Conservation (phyloP, 164 flowering plant species). For the Vitis amurensis region DNA sequence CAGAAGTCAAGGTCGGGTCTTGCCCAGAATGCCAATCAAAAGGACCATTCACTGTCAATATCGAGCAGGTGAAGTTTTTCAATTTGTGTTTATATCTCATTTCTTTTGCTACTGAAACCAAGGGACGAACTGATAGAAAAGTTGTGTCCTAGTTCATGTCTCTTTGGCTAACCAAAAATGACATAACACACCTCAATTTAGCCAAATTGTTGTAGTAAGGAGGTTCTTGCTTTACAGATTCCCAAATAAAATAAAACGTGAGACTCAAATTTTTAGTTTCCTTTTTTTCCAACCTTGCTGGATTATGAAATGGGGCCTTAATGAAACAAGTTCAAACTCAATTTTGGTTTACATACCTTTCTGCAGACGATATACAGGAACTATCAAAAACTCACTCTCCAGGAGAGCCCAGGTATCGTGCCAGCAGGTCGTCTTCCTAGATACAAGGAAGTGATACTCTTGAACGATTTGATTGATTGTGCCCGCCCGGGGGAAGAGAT, state of each 20-base stretch:
- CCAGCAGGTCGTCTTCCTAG: slow-evolving; percentile 98
- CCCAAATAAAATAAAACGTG: slow-evolving; percentile 11
- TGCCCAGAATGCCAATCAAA: slow-evolving; percentile 99
- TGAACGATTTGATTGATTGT: slow-evolving; percentile 96
- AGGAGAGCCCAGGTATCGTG: slow-evolving; percentile 95
- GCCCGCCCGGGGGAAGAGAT: slow-evolving; percentile 99
- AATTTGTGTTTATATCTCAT: too few relatives aligned
- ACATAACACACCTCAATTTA: too few relatives aligned
- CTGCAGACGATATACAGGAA: slow-evolving; percentile 87
- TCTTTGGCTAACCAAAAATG: too few relatives aligned
- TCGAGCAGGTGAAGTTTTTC: slow-evolving; percentile 71
- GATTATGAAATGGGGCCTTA: neutral
- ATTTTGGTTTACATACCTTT: neutral
- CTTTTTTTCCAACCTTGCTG: neutral
- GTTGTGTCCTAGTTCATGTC: too few relatives aligned
- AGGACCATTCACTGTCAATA: slow-evolving; percentile 95
- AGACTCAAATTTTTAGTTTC: slow-evolving; percentile 6
- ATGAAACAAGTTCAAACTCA: neutral
- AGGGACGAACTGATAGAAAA: too few relatives aligned
- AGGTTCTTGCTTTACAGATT: too few relatives aligned
- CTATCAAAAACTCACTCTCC: slow-evolving; percentile 90
- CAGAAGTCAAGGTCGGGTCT: slow-evolving; percentile 97
- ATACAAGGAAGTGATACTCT: slow-evolving; percentile 94
- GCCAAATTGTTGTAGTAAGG: too few relatives aligned
- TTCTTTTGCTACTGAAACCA: too few relatives aligned